A percentile compares a stretch with the other conserved stretches of the same genome.
Conservation (phyloP, 176 grass and related monocot genomes). For the Alopecurus myosuroides region DNA sequence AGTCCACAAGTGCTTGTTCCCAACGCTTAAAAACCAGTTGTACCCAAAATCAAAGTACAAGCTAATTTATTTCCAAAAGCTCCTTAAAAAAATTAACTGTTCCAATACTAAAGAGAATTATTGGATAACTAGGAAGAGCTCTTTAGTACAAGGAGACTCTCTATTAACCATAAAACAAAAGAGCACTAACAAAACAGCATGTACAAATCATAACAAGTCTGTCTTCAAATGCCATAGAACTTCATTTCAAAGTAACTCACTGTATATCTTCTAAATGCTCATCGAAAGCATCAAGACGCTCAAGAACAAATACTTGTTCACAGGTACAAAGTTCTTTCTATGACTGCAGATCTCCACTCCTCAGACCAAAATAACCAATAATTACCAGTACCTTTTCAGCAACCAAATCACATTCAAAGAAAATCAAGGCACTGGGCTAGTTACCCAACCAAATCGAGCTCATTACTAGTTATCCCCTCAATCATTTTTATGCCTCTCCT, state of each 20-base stretch:
- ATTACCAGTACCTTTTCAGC: background rate
- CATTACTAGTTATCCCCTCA: background rate
- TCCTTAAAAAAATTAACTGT: background rate
- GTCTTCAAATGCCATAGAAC: background rate
- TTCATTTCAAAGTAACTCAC: background rate
- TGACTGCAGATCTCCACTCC: background rate
- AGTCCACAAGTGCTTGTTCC: background rate
- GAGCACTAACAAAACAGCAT: background rate
- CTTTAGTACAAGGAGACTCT: background rate
- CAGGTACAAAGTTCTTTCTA: background rate
- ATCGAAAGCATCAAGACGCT: background rate
- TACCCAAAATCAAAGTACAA: background rate
- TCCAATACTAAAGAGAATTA: background rate
- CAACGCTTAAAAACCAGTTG: background rate
- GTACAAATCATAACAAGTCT: background rate
- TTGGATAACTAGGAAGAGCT: background rate
- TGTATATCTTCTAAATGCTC: background rate
- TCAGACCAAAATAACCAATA: background rate
- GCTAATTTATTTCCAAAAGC: constrained; percentile 2
- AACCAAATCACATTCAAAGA: background rate
- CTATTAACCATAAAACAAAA: background rate
- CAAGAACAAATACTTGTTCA: background rate
- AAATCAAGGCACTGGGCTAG: background rate
- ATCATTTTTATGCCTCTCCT: background rate
- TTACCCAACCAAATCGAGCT: background rate